Percentiles rank a stretch among this genome's conserved stretches.
Evolutionary conservation across 1,284 basidiomycete genomes (phyloP).

Genomic region (Paramarasmius palmivorus): DNA sequence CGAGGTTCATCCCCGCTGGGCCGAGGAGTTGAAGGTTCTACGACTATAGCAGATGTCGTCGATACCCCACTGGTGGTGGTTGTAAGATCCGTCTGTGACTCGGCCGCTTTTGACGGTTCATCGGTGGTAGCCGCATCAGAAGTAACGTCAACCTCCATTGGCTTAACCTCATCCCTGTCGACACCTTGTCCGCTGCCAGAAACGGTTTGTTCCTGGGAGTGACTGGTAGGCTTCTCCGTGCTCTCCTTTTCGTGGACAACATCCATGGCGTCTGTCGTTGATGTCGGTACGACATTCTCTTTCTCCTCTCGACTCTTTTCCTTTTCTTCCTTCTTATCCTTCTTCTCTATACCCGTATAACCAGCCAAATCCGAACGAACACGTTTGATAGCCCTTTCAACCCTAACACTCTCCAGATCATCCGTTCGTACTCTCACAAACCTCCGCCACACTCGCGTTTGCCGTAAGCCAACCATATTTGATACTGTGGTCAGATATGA

Average conservation of each 20-base stretch:
- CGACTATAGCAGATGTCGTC: slow-evolving; percentile 6
- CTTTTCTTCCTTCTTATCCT: slow-evolving; percentile 8
- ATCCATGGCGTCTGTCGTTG: slow-evolving; percentile 21
- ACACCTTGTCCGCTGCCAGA: slow-evolving; percentile 16
- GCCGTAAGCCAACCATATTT: slow-evolving; percentile 62
- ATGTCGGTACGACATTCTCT: slow-evolving; percentile 22
- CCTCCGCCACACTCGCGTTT: slow-evolving; percentile 77
- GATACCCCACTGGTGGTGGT: slow-evolving; percentile 6
- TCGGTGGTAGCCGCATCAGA: too few relatives aligned
- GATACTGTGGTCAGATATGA: slow-evolving; percentile 78
- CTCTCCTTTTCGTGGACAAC: slow-evolving; percentile 30
- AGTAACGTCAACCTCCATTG: slow-evolving; percentile 2
- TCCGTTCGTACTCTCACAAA: slow-evolving; percentile 84
- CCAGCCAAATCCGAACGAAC: slow-evolving; percentile 83
- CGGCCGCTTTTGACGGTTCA: not conserved
- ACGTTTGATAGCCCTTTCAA: slow-evolving; percentile 85
- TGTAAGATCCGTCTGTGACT: slow-evolving; percentile 9
- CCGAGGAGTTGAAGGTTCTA: slow-evolving; percentile 16
- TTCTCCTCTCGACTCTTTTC: slow-evolving; percentile 27
- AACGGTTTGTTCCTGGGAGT: slow-evolving; percentile 13
- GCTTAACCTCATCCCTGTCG: slow-evolving; percentile 9
- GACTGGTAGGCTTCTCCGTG: slow-evolving; percentile 20
- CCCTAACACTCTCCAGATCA: slow-evolving; percentile 82
- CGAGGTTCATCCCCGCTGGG: slow-evolving; percentile 24
- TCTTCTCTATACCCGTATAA: slow-evolving; percentile 43